Evolutionary conservation across 257 asterid genomes (phyloP).

Genomic region (Leptodermis oblonga): DNA sequence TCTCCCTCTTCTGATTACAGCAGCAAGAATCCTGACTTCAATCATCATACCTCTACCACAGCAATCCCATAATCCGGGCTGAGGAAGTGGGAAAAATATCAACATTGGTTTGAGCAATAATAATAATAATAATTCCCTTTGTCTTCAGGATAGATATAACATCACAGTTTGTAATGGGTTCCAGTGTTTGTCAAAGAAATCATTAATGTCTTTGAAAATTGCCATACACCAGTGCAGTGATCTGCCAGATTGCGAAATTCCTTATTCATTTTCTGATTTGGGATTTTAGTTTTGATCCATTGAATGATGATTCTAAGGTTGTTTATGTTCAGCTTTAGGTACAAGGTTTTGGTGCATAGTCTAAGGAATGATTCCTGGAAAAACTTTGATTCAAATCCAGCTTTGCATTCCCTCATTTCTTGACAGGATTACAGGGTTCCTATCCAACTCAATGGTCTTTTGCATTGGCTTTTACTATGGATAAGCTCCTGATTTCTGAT

Average conservation of each 20-base stretch:
- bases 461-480: not conserved
- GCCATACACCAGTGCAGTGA: not conserved
- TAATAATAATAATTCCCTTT: not conserved
- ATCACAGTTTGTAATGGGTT: conserved; percentile 1
- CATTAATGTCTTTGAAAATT: not conserved
- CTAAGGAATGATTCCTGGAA: not conserved
- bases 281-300: not conserved
- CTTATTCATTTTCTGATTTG: not conserved
- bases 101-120: not conserved
- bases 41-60: not conserved
- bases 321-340: not conserved
- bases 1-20: not conserved
- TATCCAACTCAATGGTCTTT: not conserved
- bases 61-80: not conserved
- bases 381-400: too few species aligned
- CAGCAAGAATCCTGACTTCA: not conserved
- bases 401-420: not conserved
- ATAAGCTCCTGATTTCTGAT: not conserved
- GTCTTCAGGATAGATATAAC: not conserved
- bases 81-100: not conserved
- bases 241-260: not conserved
- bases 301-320: not conserved
- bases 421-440: not conserved
- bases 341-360: not conserved
- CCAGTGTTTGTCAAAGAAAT: not conserved